phyloP scores from a whole-genome alignment of 176 grass and related monocot genomes.

The Pharus latifolius region DNA sequence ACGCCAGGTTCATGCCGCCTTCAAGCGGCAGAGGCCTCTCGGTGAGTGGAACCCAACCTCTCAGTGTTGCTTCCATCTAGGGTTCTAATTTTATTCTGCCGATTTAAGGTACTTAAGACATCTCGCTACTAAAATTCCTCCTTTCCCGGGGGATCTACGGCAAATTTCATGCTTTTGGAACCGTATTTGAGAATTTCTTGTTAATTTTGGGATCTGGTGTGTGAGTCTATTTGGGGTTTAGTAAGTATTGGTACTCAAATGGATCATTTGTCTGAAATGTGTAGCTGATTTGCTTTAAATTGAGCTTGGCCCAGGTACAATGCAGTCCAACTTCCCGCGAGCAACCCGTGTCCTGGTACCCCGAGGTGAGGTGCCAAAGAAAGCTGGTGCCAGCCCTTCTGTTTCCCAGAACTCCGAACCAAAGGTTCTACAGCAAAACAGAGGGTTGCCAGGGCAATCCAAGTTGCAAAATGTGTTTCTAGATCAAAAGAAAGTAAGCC shows the following conservation, averaged over 20 bases:
- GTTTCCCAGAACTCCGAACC: not conserved
- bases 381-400: conserved; percentile 23
- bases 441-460: conserved; percentile 14
- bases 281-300: not conserved
- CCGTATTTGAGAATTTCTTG: not conserved
- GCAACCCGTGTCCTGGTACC: conserved; percentile 49
- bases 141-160: not conserved
- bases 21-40: conserved; percentile 55
- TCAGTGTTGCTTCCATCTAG: not conserved
- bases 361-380: conserved; percentile 13
- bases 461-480: conserved; percentile 6
- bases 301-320: conserved; percentile 36
- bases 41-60: conserved; percentile 26
- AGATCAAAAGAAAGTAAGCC: conserved; percentile 26
- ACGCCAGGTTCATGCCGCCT: conserved; percentile 51
- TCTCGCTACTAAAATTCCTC: not conserved
- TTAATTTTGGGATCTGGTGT: not conserved
- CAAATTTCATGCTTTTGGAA: not conserved
- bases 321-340: conserved; percentile 44
- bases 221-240: not conserved
- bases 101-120: not conserved
- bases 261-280: conserved; percentile 1
- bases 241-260: not conserved
- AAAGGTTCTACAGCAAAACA: conserved; percentile 16
- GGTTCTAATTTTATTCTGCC: conserved; percentile 8